These are phyloP conservation scores for Fremontodendron californicum DNA, from an alignment of 345 rosid genomes.

Conservation along the genomic window DNA sequence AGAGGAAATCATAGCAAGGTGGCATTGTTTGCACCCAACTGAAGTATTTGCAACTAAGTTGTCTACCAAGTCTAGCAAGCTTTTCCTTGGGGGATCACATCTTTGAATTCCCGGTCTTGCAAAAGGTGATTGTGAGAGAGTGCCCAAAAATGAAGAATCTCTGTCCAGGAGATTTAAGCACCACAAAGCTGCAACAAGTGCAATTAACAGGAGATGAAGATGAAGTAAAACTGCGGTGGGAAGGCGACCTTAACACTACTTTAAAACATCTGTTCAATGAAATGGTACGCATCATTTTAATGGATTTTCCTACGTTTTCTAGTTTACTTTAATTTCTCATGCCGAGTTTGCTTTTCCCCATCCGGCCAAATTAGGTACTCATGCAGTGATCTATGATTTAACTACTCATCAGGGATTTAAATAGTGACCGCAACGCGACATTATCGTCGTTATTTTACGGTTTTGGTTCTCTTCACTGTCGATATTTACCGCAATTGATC, in stretches of 20 bases:
- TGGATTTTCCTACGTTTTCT: neutral
- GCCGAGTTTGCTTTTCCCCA: neutral
- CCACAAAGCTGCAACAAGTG: constrained; percentile 15
- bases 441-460: no score
- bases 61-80: constrained; percentile 15
- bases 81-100: constrained; percentile 1
- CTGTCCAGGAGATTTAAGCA: constrained; percentile 18
- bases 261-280: neutral
- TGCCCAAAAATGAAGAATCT: constrained; percentile 16
- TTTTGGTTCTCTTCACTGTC: no score
- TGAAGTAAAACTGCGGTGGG: neutral
- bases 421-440: no score
- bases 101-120: constrained; percentile 16
- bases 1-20: constrained; percentile 11
- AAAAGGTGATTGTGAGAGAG: constrained; percentile 6
- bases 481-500: no score
- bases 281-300: neutral
- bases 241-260: neutral
- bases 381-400: neutral
- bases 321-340: neutral
- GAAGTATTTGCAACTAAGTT: constrained; percentile 8
- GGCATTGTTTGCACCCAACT: constrained; percentile 11
- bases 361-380: neutral
- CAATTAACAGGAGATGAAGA: neutral
- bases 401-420: no score